Evolutionary conservation across 345 rosid species (phyloP), one percentile per base, ranked within the genome.

Genomic region (Gossypium sturtianum): DNA sequence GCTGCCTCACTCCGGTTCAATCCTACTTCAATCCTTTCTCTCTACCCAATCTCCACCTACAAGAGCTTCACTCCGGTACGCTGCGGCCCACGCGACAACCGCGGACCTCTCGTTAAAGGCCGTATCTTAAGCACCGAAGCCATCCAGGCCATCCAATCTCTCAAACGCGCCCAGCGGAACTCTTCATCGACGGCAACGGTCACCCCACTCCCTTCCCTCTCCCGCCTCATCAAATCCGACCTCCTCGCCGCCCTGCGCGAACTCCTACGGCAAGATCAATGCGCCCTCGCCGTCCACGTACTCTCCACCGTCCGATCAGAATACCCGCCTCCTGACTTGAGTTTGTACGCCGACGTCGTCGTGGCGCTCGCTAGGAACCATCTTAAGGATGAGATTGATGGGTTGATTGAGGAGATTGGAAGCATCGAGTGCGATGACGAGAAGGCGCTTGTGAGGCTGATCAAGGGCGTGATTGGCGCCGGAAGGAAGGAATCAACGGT

Each of bases 41-140:
- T 16, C 74, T 45, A 17, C 51, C 3, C 66, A 51, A n/a, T 49
- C 82, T 38, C 53, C 19, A 2, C 13, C 69, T 74, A 22, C 25
- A 71, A 49, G 4, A 71, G 74, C 65, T 43, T 61, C 38, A 6
- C 48, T 77, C 77, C 76, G 11, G 62, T 92, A 34, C 82, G 89
- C 10, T 88, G 97, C 77, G 97, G 92, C 7, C 87, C 90, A 20
- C 93, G 97, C 0, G 86, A 80, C 82, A 86, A 88, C 74, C 97
- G 93, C 7, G 97, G 97, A 44, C 97, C 97, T 47, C 92, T 92
- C 67, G 84, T 92, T 41, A 92, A 87, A 84, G 98, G 97, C 70
- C 85, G 97, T 19, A 85, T 85, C 83, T 76, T 92, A 27, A 91
- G 97, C 89, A 81, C 82, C 2, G 98, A 94, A 84, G 97, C 98